Base-by-base conservation (phyloP, 1,139 yeast genomes). In the Blastobotrys persicus region DNA sequence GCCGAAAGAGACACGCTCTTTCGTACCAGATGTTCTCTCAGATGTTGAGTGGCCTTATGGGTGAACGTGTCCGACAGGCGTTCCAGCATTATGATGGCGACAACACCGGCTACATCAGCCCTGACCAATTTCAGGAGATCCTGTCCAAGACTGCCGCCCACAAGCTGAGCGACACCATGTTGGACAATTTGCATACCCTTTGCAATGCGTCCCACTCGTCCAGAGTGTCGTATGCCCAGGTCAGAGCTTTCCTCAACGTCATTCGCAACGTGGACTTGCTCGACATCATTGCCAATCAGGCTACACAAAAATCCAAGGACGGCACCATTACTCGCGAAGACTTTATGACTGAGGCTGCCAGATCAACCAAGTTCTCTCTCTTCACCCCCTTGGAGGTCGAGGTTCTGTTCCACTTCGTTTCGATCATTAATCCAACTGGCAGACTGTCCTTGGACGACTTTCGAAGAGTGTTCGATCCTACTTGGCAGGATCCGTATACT, bases 11-110 rank as follows among this genome's bases (percentile, higher is more conserved):
- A 23, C 75, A 73, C 53, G 54, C 65, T 20, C 57, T 73, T 64
- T 61, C 73, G 33, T 73, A 73, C 59, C 59, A 60, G 47, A 72
- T 70, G 66, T 73, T 73, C 57, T 69, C 73, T 26, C 77, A 73
- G 56, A 72, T 73, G 77, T 62, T 73, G 44, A 61, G 70, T 42
- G 77, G 76, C 28, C 62, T 73, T 39, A 64, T 69, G 46, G 77
- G 76, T 35, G 77, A 73, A 59, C 73, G 77, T 14, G 75, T 72
- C 18, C 68, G 76, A 39, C 77, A 73, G 61, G 75, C 75, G 26
- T 73, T 73, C 62, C 64, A 60, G 52, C 54, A 62, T 54, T 71
- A 61, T 49, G 77, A 73, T 62, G 59, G 56, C 41, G 48, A 53
- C 31, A 59, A 67, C 48, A 59, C 70, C 33, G 77, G 77, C 2